Evolutionary conservation across 257 asterid species (phyloP), one percentile per base, ranked within the genome.

Genomic region (Cynanchum wilfordii): DNA sequence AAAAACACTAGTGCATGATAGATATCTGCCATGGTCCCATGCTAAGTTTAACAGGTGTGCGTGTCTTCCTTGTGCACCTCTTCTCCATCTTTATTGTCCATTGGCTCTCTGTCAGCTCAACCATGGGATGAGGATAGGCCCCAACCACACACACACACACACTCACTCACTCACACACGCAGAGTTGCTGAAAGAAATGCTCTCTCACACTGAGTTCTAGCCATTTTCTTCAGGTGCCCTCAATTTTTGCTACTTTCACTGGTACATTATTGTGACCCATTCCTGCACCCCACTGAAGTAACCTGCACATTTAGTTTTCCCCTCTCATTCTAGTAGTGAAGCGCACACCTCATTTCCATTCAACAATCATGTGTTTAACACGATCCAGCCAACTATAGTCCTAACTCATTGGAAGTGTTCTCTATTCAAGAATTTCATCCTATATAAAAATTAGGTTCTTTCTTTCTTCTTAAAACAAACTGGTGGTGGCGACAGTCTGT

Each of bases 261-360:
- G 71, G 87, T 81, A 83, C 83, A 86, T 68, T 75, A 70, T 4
- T 84, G 84, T 75, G 66, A 75, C 82, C 87, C 88, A 83, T 88
- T 80, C 76, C 24, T 89, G 93, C 89, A 80, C 84, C 92, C 88
- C 88, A 86, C 86, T 86, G 6, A 79, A 65, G 77, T 65, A 71
- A 79, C 88, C 81, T 76, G 20, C 49, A 40, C 58, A 30, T 50
- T 42, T 63, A 62, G 59, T 17, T 51, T 51, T 62, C 47, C 47
- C 47, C 71, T 77, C 27, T 20, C 70, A 25, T 70, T 73, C 55
- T 50, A 40, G 72, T 70, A 40, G 72, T 70, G 66, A 73, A 73
- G 62, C 47, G 38, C 77, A 56, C 73, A 56, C 73, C 66, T 54
- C 58, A 70, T 77, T 69, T 70, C 70, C 77, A 49, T 24, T 51